Conservation (phyloP, 2,329 filamentous ascomycete genomes). For the Biscogniauxia marginata region DNA sequence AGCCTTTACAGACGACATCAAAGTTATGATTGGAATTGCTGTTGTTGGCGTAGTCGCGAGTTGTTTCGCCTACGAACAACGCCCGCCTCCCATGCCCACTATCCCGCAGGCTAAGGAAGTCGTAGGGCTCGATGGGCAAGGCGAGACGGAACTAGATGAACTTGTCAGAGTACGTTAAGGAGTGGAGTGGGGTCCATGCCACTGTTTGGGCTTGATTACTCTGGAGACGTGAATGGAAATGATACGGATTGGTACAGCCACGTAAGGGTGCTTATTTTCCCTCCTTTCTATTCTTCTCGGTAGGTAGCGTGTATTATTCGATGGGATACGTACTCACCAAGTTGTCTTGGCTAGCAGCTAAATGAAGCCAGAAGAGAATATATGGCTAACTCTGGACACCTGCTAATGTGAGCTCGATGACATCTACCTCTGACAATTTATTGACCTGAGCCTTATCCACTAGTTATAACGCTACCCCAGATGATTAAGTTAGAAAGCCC, state of each 20-base stretch:
- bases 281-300: background rate
- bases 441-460: background rate
- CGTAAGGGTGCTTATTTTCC: background rate
- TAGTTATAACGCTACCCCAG: background rate
- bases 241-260: background rate
- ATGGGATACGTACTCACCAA: background rate
- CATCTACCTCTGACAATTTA: background rate
- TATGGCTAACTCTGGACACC: background rate
- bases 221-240: background rate
- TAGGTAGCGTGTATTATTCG: background rate
- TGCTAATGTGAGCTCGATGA: background rate
- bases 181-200: background rate
- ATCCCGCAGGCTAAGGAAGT: slow-evolving; percentile 25
- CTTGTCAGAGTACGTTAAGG: slow-evolving; percentile 13
- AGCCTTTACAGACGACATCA: slow-evolving; percentile 47
- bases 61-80: slow-evolving; percentile 43
- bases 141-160: slow-evolving; percentile 33
- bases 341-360: background rate
- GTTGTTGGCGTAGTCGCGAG: slow-evolving; percentile 44
- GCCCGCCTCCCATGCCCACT: slow-evolving; percentile 35
- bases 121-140: slow-evolving; percentile 23
- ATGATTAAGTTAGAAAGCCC: background rate
- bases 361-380: background rate
- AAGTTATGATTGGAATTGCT: slow-evolving; percentile 45
- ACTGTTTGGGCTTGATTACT: background rate